Evolutionary conservation across 768 basidiomycete species (phyloP).

Genomic region (Steccherinum ochraceum): DNA sequence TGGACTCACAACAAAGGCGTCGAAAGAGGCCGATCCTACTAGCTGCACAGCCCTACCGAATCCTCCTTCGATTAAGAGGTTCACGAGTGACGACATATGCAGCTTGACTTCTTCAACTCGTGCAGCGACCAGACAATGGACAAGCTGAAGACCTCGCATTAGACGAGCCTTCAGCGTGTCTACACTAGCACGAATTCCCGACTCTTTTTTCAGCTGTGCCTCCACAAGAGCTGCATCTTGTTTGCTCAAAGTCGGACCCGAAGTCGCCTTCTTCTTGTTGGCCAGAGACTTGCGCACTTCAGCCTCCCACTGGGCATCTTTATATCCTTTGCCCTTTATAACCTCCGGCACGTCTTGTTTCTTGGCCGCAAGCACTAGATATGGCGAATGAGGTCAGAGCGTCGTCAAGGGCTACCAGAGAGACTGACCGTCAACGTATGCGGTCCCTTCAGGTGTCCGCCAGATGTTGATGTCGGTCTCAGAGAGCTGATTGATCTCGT

Average conservation of each 20-base stretch:
- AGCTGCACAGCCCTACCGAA: conserved; percentile 54
- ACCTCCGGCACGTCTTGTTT: conserved; percentile 44
- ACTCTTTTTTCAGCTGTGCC: conserved; percentile 79
- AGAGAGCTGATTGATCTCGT: conserved; percentile 54
- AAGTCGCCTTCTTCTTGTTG: conserved; percentile 59
- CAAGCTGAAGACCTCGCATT: conserved; percentile 61
- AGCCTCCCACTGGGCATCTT: conserved; percentile 92
- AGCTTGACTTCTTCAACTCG: conserved; percentile 44
- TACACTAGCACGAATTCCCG: conserved; percentile 58
- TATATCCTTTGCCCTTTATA: conserved; percentile 78
- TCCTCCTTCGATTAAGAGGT: conserved; percentile 59
- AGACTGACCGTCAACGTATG: conserved; percentile 69
- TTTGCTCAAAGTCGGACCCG: conserved; percentile 57
- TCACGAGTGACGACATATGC: conserved; percentile 52
- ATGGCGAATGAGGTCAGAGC: neutral
- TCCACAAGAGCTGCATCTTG: conserved; percentile 80
- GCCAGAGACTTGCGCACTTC: conserved; percentile 85
- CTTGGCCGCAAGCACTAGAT: conserved; percentile 54
- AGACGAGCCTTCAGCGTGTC: conserved; percentile 45
- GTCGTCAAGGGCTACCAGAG: neutral
- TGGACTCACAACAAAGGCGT: conserved; percentile 66
- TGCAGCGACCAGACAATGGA: conserved; percentile 52
- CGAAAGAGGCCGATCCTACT: conserved; percentile 57
- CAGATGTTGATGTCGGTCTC: conserved; percentile 78
- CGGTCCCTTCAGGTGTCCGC: conserved; percentile 76